A percentile compares a stretch with the other conserved stretches of the same genome.
These are phyloP conservation scores for Triticum aestivum DNA, from an alignment of 176 grass and related monocot species.

Conservation along the genomic window DNA sequence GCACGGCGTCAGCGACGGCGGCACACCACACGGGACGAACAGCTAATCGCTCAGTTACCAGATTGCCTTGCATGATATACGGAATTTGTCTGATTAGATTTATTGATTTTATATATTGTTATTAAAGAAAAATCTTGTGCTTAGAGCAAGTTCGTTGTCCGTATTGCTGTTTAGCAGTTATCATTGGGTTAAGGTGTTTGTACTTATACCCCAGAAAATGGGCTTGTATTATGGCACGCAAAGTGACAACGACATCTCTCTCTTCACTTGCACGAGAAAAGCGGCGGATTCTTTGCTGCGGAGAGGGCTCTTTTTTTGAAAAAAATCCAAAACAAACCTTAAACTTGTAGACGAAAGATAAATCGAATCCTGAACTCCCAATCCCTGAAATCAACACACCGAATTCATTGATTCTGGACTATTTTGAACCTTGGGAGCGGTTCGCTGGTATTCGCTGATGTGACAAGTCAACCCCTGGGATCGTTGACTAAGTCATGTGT, in stretches of 20 bases:
- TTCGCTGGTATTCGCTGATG: too few relatives aligned
- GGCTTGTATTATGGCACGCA: neutral
- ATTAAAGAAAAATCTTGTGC: neutral
- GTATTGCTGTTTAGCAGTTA: neutral
- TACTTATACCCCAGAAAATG: neutral
- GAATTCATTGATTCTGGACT: too few relatives aligned
- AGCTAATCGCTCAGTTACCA: constrained; percentile 31
- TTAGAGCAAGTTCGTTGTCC: neutral
- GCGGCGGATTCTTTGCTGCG: too few relatives aligned
- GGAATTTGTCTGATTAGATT: neutral
- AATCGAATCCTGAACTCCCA: too few relatives aligned
- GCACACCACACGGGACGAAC: constrained; percentile 32
- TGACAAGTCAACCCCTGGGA: too few relatives aligned
- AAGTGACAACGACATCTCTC: constrained; percentile 10
- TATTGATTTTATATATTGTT: neutral
- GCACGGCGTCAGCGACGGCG: constrained; percentile 23
- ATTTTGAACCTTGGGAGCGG: too few relatives aligned
- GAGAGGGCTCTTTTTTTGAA: too few relatives aligned
- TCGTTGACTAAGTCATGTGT: too few relatives aligned
- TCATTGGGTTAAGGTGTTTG: neutral
- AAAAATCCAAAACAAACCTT: too few relatives aligned
- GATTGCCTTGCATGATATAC: constrained; percentile 3
- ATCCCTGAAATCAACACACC: too few relatives aligned
- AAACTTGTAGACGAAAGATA: too few relatives aligned
- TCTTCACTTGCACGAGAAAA: neutral